Conservation (phyloP, 306 rosid genomes). For the Acacia melanoxylon region DNA sequence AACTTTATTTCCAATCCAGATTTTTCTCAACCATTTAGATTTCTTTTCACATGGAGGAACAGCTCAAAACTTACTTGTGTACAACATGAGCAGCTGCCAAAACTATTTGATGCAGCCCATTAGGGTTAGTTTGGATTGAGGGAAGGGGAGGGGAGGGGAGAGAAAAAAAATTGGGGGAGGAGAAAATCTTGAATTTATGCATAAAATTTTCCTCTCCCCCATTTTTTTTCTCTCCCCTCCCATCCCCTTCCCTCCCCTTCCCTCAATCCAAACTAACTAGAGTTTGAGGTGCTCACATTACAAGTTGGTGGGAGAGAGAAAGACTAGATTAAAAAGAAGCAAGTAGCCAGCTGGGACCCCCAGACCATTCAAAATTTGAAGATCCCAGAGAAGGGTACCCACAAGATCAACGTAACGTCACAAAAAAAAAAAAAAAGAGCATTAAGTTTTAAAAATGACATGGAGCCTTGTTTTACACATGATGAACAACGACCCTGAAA, state of each 20-base stretch:
- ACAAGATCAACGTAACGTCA: slow-evolving; percentile 55
- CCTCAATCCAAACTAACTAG: no score
- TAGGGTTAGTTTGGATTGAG: no score
- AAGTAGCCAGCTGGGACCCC: slow-evolving; percentile 62
- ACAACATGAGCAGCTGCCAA: slow-evolving; percentile 69
- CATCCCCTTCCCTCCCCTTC: no score
- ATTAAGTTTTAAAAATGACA: slow-evolving; percentile 63
- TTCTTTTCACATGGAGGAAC: not conserved
- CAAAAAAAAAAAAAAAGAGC: slow-evolving; percentile 29
- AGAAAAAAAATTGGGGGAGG: no score
- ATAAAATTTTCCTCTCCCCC: no score
- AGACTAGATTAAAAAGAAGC: slow-evolving; percentile 66
- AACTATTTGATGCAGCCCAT: slow-evolving; percentile 56
- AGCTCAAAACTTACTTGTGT: slow-evolving; percentile 48
- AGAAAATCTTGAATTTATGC: no score
- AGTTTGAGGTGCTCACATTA: not conserved
- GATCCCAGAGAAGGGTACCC: no score
- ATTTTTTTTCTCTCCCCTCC: no score
- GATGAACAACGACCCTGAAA: slow-evolving; percentile 35
- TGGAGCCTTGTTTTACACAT: slow-evolving; percentile 40
- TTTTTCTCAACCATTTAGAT: not conserved
- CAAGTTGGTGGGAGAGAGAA: slow-evolving; percentile 43
- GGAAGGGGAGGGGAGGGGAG: no score
- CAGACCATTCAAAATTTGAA: no score
- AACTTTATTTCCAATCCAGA: not conserved